Percentiles rank a stretch among this genome's conserved stretches.
Conservation (phyloP, 495 filamentous ascomycete genomes). For the Choiromyces venosus region DNA sequence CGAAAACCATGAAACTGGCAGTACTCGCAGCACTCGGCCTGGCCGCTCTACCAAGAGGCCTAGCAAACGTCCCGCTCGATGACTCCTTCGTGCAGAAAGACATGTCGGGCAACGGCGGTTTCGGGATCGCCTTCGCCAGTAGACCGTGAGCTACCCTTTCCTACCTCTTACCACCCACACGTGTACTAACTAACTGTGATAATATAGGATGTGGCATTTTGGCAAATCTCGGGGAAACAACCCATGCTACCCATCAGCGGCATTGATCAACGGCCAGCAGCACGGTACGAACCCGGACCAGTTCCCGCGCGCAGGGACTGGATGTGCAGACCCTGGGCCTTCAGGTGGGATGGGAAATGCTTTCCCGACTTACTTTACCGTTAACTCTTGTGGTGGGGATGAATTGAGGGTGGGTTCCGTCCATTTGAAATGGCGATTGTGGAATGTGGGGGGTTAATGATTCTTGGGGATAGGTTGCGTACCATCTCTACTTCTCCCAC, state of each 20-base stretch:
- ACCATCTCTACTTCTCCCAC: constrained; percentile 33
- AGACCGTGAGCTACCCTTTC: constrained; percentile 27
- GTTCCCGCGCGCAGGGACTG: constrained; percentile 27
- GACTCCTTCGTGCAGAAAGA: constrained; percentile 29
- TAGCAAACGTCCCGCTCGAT: constrained; percentile 29
- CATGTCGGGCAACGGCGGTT: constrained; percentile 23
- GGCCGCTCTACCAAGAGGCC: not conserved
- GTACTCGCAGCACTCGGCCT: not conserved
- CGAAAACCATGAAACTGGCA: not conserved
- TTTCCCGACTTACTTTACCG: constrained; percentile 39
- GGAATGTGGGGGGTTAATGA: not conserved
- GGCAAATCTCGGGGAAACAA: constrained; percentile 11
- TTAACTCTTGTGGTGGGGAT: constrained; percentile 22
- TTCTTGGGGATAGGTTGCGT: constrained; percentile 13
- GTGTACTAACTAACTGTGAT: not conserved
- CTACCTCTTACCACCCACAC: not conserved
- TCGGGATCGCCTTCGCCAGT: constrained; percentile 34
- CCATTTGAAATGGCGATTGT: too few species aligned
- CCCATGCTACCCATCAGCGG: constrained; percentile 32
- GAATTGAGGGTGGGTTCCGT: constrained; percentile 30
- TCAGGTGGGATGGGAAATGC: constrained; percentile 14
- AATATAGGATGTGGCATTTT: constrained; percentile 36
- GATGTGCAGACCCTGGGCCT: constrained; percentile 29
- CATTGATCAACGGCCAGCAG: constrained; percentile 30
- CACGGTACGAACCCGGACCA: constrained; percentile 29